Conservation (phyloP, 192 early-diverging fungal genomes). For the Oehlia diaphana region DNA sequence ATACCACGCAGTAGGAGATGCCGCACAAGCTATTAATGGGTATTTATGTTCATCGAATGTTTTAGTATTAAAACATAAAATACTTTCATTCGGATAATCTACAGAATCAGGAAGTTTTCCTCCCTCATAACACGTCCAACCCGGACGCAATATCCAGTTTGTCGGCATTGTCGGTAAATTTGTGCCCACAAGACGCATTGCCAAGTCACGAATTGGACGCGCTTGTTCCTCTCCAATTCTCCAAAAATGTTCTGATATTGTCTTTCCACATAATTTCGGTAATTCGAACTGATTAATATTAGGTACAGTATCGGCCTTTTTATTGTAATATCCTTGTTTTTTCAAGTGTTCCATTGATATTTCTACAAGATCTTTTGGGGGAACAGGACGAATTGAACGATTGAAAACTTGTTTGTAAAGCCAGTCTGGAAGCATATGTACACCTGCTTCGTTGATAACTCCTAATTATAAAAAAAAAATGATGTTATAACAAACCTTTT, state of each 20-base stretch:
- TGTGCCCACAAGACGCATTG: constrained; percentile 44
- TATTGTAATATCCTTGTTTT: constrained; percentile 54
- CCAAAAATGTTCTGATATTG: constrained; percentile 77
- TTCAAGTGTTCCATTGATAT: constrained; percentile 49
- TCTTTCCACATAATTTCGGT: constrained; percentile 41
- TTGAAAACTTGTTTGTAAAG: constrained; percentile 23
- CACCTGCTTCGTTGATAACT: constrained; percentile 12
- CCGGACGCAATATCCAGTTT: constrained; percentile 57
- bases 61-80: constrained; percentile 88
- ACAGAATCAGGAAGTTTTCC: constrained; percentile 45
- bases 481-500: background rate
- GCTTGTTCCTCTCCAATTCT: constrained; percentile 68
- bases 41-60: constrained; percentile 69
- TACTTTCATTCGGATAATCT: constrained; percentile 56
- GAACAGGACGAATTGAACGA: background rate
- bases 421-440: constrained; percentile 26
- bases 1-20: constrained; percentile 81
- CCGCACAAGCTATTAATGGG: constrained; percentile 81
- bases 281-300: constrained; percentile 35
- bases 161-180: constrained; percentile 43
- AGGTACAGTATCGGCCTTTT: constrained; percentile 42
- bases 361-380: constrained; percentile 34
- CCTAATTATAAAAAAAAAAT: constrained; percentile 7
- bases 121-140: constrained; percentile 82
- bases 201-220: constrained; percentile 55